phyloP scores from a whole-genome alignment of 805 yeast species.

The Candida caryicola region DNA sequence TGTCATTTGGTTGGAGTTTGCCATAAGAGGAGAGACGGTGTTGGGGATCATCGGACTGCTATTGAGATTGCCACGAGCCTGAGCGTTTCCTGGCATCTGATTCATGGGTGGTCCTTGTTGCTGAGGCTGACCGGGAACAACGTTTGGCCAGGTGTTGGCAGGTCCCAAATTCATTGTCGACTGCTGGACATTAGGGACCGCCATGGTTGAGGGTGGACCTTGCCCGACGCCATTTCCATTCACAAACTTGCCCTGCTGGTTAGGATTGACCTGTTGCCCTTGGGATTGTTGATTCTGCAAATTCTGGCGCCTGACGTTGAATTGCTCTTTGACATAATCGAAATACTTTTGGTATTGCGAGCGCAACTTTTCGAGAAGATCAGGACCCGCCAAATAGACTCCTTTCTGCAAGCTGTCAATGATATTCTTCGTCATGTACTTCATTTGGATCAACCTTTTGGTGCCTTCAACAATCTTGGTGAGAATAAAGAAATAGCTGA shows the following conservation, averaged over 20 bases:
- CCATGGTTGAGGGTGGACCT: constrained; percentile 4
- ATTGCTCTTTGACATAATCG: constrained; percentile 67
- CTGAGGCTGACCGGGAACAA: constrained; percentile 9
- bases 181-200: constrained; percentile 5
- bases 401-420: constrained; percentile 66
- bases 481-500: constrained; percentile 73
- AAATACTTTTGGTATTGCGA: constrained; percentile 72
- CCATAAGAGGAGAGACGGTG: constrained; percentile 15
- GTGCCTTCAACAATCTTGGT: constrained; percentile 77
- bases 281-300: constrained; percentile 32
- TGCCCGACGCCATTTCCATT: constrained; percentile 3
- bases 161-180: constrained; percentile 13
- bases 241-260: constrained; percentile 5
- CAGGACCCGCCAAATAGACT: constrained; percentile 68
- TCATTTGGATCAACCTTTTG: constrained; percentile 70
- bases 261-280: constrained; percentile 7
- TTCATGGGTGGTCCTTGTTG: constrained; percentile 6
- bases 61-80: constrained; percentile 8
- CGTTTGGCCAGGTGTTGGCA: constrained; percentile 14
- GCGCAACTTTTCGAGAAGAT: constrained; percentile 65
- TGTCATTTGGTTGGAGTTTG: constrained; percentile 3
- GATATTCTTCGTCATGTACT: constrained; percentile 74
- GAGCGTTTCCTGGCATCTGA: constrained; percentile 1
- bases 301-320: constrained; percentile 38
- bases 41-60: constrained; percentile 28